Evolutionary conservation across 768 basidiomycete species (phyloP), one percentile per base, ranked within the genome.

Genomic region (Boletus barrowsii): DNA sequence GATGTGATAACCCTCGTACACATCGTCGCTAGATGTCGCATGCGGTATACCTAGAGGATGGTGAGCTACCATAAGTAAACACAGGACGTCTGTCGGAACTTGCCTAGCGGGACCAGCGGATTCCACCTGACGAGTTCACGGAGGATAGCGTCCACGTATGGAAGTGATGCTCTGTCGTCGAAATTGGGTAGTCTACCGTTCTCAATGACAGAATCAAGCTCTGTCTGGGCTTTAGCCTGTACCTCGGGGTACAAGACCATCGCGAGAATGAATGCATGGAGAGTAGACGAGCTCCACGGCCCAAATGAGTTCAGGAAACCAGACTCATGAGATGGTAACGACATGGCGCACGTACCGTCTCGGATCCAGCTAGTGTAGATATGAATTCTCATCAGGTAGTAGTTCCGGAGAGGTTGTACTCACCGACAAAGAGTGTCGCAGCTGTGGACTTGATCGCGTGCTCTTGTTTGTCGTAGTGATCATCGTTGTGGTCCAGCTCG

Each of bases 71-170:
- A 41, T 18, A 3, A 3, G 18, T 14, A 9, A 22, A 10, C 20
- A 8, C 37, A 44, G 2, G 20, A 9, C 20, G 8, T 36, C 3
- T n/a, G 9, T 39, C 30, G 3, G 15, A 22, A 51, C 59, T 53
- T 52, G 42, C 68, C 64, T n/a, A 68, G 42, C 6, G 68, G 68
- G 14, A 58, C 22, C 0, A 64, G 60, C 2, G 68, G 67, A 36
- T 52, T 47, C 69, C 67, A 70, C 45, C 68, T 54, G 22, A 67
- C 33, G 17, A 64, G 45, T 51, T 79, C 78, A 44, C 66, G 73
- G 6, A 73, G 65, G 36, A 77, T 68, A 4, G 76, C 76, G n/a
- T 65, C 67, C 14, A 77, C 65, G 47, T 79, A 79, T 1, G 77
- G 78, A 11, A 79, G 61, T 5, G 57, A 51, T 1, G 51, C 42